Conservation (phyloP, 1,284 basidiomycete genomes). For the Uromyces viciae-fabae region DNA sequence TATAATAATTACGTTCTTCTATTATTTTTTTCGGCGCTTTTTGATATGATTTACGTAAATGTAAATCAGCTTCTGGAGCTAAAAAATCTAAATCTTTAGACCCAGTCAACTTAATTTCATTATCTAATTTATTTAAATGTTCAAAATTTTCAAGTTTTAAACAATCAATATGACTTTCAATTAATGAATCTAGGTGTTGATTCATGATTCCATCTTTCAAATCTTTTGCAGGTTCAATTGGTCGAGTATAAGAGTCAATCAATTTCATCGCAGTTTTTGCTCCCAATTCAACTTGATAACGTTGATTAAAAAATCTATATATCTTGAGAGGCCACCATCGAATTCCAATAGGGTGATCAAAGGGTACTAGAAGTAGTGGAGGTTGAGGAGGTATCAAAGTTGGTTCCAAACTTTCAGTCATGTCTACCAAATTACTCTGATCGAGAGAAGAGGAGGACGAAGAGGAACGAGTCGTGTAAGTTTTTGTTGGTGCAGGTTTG, state of each 20-base stretch:
- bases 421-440: background rate
- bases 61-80: constrained; percentile 34
- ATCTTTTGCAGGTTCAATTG: constrained; percentile 28
- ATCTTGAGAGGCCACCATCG: constrained; percentile 44
- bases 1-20: constrained; percentile 21
- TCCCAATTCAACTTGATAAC: constrained; percentile 29
- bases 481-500: background rate
- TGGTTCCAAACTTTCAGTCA: constrained; percentile 13
- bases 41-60: constrained; percentile 30
- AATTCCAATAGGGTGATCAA: constrained; percentile 44
- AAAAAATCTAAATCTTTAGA: constrained; percentile 37
- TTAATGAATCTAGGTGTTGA: background rate
- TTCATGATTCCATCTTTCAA: too few species aligned
- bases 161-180: background rate
- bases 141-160: background rate
- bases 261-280: constrained; percentile 25
- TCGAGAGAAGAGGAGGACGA: background rate
- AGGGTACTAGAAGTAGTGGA: constrained; percentile 41
- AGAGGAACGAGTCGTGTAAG: too few species aligned
- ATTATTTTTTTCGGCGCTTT: constrained; percentile 19
- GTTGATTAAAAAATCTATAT: constrained; percentile 40
- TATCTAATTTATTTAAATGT: too few species aligned
- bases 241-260: constrained; percentile 5
- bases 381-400: constrained; percentile 36
- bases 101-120: constrained; percentile 23